Evolutionary conservation across 192 early-diverging fungal genomes (phyloP).

Genomic region (Linnemannia schmuckeri): DNA sequence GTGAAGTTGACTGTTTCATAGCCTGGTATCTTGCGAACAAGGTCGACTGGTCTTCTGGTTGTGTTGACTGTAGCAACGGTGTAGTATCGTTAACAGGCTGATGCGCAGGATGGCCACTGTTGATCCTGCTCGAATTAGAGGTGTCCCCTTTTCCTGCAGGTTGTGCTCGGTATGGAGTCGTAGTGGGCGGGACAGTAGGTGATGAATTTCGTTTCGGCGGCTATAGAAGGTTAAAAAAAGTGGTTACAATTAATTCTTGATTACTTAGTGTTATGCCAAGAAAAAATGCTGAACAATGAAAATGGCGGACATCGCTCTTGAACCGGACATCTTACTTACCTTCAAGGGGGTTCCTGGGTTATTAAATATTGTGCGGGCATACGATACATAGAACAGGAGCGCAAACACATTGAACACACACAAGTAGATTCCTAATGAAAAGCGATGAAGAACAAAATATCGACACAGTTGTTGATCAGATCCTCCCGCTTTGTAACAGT

Average conservation of each 20-base stretch:
- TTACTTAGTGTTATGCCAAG: conserved; percentile 4
- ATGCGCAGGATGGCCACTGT: background rate
- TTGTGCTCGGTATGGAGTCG: conserved; percentile 37
- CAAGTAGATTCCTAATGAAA: conserved; percentile 50
- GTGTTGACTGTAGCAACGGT: conserved; percentile 9
- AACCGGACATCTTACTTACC: conserved; percentile 22
- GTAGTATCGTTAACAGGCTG: conserved; percentile 14
- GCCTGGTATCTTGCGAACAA: conserved; percentile 4
- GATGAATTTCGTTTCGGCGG: conserved; percentile 10
- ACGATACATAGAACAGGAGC: conserved; percentile 57
- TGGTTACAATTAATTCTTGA: background rate
- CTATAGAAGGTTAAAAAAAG: conserved; percentile 19
- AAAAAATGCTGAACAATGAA: background rate
- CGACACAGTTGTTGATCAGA: background rate
- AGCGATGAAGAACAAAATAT: background rate
- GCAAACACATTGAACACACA: conserved; percentile 48
- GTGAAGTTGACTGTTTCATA: background rate
- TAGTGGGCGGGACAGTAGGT: conserved; percentile 28
- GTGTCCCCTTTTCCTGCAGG: background rate
- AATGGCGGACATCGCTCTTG: background rate
- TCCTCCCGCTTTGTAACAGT: background rate
- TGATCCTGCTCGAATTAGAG: background rate
- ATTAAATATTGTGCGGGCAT: conserved; percentile 54
- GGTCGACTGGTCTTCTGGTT: background rate
- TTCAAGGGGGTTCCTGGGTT: conserved; percentile 62